Percentiles rank a stretch among this genome's conserved stretches.
These are phyloP conservation scores for Delonix regia DNA, from an alignment of 306 rosid species.

Conservation along the genomic window DNA sequence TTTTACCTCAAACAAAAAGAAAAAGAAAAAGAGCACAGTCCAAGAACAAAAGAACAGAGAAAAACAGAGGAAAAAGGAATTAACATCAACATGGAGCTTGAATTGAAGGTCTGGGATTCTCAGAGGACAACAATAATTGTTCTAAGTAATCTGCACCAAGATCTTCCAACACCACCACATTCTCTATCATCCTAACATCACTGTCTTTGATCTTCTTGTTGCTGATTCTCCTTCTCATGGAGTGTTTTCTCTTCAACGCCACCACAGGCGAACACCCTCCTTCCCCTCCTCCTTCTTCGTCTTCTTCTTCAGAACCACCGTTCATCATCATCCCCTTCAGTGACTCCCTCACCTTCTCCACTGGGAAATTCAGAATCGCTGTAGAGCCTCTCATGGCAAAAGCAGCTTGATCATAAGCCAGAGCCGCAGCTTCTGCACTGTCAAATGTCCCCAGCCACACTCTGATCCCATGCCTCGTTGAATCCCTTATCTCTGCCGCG, in stretches of 20 bases:
- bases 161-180: conserved; percentile 66
- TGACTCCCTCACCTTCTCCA: conserved; percentile 59
- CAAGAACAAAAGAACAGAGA: neutral
- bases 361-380: conserved; percentile 63
- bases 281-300: no score
- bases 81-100: neutral
- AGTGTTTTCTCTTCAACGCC: conserved; percentile 67
- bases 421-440: conserved; percentile 68
- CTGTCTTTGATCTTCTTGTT: conserved; percentile 48
- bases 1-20: neutral
- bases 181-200: conserved; percentile 49
- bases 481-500: conserved; percentile 75
- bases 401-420: conserved; percentile 77
- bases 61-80: neutral
- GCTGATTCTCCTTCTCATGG: conserved; percentile 53
- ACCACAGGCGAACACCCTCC: conserved; percentile 65
- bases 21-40: neutral
- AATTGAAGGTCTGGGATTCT: neutral
- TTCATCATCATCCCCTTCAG: conserved; percentile 43
- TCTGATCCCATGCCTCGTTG: conserved; percentile 63
- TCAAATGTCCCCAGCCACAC: conserved; percentile 81
- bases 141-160: conserved; percentile 69
- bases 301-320: conserved; percentile 30
- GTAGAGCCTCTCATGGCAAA: conserved; percentile 59
- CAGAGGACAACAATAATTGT: conserved; percentile 50